phyloP scores from a whole-genome alignment of 2,329 filamentous ascomycete genomes.

The Trichoderma koningii region DNA sequence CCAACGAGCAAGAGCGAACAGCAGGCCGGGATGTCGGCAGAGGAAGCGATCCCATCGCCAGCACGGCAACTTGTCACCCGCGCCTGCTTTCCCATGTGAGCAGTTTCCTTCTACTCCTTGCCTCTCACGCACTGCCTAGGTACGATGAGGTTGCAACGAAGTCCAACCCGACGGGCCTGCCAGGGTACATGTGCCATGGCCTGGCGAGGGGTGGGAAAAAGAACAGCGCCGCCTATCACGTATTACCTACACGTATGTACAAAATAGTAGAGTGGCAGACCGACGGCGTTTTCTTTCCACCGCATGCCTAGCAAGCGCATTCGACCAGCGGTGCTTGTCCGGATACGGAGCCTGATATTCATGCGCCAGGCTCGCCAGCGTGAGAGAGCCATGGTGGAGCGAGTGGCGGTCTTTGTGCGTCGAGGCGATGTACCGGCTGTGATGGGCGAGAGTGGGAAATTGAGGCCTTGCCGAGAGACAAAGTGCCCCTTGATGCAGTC shows the following conservation, averaged over 20 bases:
- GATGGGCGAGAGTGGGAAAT: not conserved
- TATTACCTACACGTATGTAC: too few species aligned
- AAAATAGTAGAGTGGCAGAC: too few species aligned
- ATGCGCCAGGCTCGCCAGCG: too few species aligned
- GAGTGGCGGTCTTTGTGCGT: constrained; percentile 1
- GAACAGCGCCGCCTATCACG: too few species aligned
- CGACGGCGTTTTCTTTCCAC: too few species aligned
- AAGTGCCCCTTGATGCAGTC: constrained; percentile 23
- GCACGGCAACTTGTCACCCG: not conserved
- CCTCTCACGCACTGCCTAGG: too few species aligned
- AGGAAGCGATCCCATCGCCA: not conserved
- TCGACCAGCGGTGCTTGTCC: too few species aligned
- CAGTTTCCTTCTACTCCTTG: too few species aligned
- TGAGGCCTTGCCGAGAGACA: constrained; percentile 14
- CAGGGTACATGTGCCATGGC: too few species aligned
- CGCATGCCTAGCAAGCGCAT: too few species aligned
- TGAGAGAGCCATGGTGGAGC: constrained; percentile 9
- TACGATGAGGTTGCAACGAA: not conserved
- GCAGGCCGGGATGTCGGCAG: not conserved
- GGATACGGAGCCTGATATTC: too few species aligned
- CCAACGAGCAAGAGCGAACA: not conserved
- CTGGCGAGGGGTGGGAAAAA: too few species aligned
- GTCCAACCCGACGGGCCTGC: not conserved
- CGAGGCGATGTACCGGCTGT: not conserved
- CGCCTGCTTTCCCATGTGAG: not conserved